Percentiles rank a stretch among this genome's conserved stretches.
Conservation (phyloP, 345 rosid genomes). For the Cardamine resedifolia region DNA sequence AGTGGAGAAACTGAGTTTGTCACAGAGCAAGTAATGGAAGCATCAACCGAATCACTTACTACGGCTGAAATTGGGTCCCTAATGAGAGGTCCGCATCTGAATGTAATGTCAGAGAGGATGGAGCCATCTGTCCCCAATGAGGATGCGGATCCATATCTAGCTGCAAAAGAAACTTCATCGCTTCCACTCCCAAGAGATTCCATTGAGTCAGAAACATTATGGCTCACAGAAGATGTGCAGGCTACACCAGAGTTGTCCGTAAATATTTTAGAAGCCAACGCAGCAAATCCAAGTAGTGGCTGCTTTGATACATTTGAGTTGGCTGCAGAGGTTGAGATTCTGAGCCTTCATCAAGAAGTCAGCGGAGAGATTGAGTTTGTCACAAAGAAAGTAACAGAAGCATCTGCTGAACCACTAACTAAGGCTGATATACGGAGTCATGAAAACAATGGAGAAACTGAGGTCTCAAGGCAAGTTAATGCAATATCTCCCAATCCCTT, state of each 20-base stretch:
- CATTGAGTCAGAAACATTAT: constrained; percentile 29
- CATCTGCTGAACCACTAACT: neutral
- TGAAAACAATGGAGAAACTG: constrained; percentile 1
- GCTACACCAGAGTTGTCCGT: constrained; percentile 19
- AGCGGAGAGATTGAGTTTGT: constrained; percentile 9
- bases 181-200: constrained; percentile 26
- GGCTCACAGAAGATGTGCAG: constrained; percentile 28
- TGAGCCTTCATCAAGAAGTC: neutral
- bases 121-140: constrained; percentile 37
- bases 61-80: neutral
- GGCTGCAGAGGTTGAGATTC: constrained; percentile 21
- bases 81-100: constrained; percentile 23
- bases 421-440: neutral
- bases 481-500: constrained; percentile 9
- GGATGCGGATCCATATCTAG: constrained; percentile 26
- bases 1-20: constrained; percentile 12
- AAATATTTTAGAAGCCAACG: neutral
- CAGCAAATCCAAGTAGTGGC: constrained; percentile 2
- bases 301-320: constrained; percentile 26
- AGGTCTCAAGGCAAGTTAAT: constrained; percentile 13
- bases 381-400: constrained; percentile 20
- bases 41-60: neutral
- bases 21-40: constrained; percentile 17
- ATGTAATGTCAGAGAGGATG: constrained; percentile 43
- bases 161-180: constrained; percentile 38